phyloP scores from a whole-genome alignment of 345 rosid genomes.

The Eucalyptus cloeziana region DNA sequence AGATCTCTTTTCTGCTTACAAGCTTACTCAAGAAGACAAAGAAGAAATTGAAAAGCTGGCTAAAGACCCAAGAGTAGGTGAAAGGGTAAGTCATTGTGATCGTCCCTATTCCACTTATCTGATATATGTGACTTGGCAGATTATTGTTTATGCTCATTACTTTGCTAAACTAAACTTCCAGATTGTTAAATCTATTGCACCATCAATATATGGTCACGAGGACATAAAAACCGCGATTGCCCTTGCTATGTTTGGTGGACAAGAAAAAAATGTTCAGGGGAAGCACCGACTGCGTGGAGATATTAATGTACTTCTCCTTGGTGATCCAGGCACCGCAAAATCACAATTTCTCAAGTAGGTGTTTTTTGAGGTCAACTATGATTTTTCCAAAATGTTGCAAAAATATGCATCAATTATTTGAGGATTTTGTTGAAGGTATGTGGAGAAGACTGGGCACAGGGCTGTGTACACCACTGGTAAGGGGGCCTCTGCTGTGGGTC shows the following conservation, averaged over 20 bases:
- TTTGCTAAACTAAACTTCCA: conserved; percentile 9
- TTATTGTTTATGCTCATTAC: neutral
- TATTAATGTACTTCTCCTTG: conserved; percentile 83
- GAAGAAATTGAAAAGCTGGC: conserved; percentile 81
- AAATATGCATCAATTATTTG: neutral
- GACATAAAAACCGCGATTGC: conserved; percentile 93
- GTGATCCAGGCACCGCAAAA: conserved; percentile 98
- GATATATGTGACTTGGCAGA: neutral
- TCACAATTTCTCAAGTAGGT: conserved; percentile 95
- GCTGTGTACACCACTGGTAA: conserved; percentile 98
- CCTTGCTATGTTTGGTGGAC: conserved; percentile 98
- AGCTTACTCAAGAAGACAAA: conserved; percentile 92
- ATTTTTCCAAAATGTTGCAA: neutral
- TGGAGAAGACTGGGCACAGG: conserved; percentile 97
- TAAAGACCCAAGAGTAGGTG: conserved; percentile 86
- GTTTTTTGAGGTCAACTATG: neutral
- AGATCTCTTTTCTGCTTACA: conserved; percentile 93
- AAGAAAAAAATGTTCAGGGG: conserved; percentile 90
- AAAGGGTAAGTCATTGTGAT: conserved; percentile 44
- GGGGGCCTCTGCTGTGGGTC: conserved; percentile 98
- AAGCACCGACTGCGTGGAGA: conserved; percentile 91
- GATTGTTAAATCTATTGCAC: conserved; percentile 95
- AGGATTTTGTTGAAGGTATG: conserved; percentile 45
- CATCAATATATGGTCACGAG: conserved; percentile 97
- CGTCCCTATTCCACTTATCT: neutral